phyloP scores from a whole-genome alignment of 2,329 filamentous ascomycete species.

The Podosphaera leucotricha region DNA sequence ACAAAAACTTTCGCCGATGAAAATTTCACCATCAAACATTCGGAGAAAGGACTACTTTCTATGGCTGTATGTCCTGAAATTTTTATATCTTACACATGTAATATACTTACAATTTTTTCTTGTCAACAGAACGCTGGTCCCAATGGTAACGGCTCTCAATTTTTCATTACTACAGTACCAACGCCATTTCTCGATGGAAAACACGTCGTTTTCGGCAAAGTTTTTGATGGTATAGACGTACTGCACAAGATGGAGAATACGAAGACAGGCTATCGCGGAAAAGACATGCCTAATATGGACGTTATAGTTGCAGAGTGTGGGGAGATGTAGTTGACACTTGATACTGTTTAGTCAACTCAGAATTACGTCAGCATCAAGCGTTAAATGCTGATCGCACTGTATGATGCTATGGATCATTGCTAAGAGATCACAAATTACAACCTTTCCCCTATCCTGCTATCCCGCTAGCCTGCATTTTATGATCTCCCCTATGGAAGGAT shows the following conservation, averaged over 20 bases:
- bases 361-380: background rate
- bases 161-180: conserved; percentile 82
- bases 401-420: background rate
- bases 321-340: conserved; percentile 47
- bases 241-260: conserved; percentile 83
- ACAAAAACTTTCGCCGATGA: conserved; percentile 70
- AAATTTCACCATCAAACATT: conserved; percentile 64
- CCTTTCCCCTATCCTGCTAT: background rate
- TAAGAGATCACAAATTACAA: background rate
- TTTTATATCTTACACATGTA: conserved; percentile 1
- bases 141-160: conserved; percentile 85
- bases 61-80: conserved; percentile 54
- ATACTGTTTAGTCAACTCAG: background rate
- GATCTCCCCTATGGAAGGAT: too few species aligned
- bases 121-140: conserved; percentile 60
- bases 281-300: conserved; percentile 68
- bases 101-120: background rate
- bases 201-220: conserved; percentile 87
- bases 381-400: background rate
- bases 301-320: conserved; percentile 71
- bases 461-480: background rate
- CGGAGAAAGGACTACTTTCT: conserved; percentile 55
- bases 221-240: conserved; percentile 73
- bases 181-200: conserved; percentile 80
- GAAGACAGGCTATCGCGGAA: conserved; percentile 46